Conservation (phyloP, 73 alveolate genomes). For the Paramecium octaurelia region DNA sequence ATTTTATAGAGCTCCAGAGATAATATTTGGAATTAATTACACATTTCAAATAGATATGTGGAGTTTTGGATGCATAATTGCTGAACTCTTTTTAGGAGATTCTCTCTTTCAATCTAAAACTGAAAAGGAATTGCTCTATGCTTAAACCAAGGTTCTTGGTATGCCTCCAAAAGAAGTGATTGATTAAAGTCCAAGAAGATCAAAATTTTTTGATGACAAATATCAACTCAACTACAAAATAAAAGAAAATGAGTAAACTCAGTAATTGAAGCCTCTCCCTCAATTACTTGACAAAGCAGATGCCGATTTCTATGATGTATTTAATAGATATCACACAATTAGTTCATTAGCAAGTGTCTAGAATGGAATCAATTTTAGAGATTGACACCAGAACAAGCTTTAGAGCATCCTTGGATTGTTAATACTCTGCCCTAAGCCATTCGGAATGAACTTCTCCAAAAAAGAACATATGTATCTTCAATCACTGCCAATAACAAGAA, state of each 20-base stretch:
- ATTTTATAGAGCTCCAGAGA: conserved; percentile 82
- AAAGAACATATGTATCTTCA: neutral
- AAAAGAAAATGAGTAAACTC: neutral
- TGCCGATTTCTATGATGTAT: neutral
- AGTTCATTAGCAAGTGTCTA: conserved; percentile 74
- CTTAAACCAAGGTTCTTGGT: neutral
- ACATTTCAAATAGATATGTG: conserved; percentile 80
- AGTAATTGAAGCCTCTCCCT: neutral
- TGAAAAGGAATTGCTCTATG: conserved; percentile 8
- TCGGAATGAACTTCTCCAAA: neutral
- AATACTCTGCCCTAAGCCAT: conserved; percentile 64
- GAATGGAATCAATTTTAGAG: conserved; percentile 82
- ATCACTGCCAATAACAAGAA: neutral
- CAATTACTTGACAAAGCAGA: neutral
- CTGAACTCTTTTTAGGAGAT: conserved; percentile 79
- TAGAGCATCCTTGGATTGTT: conserved; percentile 84
- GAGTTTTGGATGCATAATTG: conserved; percentile 83
- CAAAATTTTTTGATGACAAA: neutral
- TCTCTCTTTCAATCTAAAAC: conserved; percentile 56
- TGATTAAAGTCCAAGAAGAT: neutral
- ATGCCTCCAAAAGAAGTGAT: neutral
- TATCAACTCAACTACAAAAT: neutral
- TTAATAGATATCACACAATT: neutral
- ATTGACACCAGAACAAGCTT: conserved; percentile 78
- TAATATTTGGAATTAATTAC: conserved; percentile 73